A percentile compares a stretch with the other conserved stretches of the same genome.
Evolutionary conservation across 2,329 filamentous ascomycete genomes (phyloP).

Genomic region (Cercospora citrullina): DNA sequence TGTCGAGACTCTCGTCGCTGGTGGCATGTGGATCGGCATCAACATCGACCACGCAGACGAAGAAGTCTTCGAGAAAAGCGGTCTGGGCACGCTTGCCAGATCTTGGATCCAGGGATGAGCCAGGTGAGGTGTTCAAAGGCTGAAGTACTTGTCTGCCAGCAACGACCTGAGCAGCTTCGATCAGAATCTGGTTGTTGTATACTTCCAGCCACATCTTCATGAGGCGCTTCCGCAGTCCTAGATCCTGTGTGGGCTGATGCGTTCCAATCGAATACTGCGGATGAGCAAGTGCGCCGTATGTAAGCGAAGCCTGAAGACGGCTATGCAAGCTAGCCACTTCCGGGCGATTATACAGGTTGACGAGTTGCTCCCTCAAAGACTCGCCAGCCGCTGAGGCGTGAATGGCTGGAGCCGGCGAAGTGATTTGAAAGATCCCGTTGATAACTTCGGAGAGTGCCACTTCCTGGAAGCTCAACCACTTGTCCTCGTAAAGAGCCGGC

Average conservation of each 20-base stretch:
- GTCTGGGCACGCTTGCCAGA: constrained; percentile 28
- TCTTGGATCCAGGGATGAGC: constrained; percentile 29
- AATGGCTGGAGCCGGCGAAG: constrained; percentile 29
- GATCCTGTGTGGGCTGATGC: constrained; percentile 54
- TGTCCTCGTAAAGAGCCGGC: constrained; percentile 62
- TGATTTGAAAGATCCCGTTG: constrained; percentile 56
- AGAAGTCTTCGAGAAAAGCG: constrained; percentile 56
- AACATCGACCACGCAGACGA: constrained; percentile 61
- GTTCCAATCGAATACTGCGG: constrained; percentile 53
- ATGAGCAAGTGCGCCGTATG: constrained; percentile 58
- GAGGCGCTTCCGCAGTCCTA: constrained; percentile 59
- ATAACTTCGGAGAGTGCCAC: constrained; percentile 60
- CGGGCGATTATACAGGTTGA: constrained; percentile 56
- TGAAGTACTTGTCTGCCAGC: constrained; percentile 52
- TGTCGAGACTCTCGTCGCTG: constrained; percentile 13
- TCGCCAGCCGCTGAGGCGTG: constrained; percentile 17
- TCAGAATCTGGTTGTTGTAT: constrained; percentile 55
- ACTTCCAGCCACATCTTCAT: constrained; percentile 59
- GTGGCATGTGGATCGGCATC: constrained; percentile 25
- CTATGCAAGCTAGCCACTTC: constrained; percentile 55
- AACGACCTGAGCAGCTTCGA: constrained; percentile 58
- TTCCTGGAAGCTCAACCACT: constrained; percentile 64
- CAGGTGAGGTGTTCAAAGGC: background rate
- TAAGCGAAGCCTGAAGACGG: constrained; percentile 58
- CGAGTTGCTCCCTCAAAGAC: constrained; percentile 49